Evolutionary conservation across 2,329 filamentous ascomycete genomes (phyloP).

Genomic region (Tetracladium maxilliforme): DNA sequence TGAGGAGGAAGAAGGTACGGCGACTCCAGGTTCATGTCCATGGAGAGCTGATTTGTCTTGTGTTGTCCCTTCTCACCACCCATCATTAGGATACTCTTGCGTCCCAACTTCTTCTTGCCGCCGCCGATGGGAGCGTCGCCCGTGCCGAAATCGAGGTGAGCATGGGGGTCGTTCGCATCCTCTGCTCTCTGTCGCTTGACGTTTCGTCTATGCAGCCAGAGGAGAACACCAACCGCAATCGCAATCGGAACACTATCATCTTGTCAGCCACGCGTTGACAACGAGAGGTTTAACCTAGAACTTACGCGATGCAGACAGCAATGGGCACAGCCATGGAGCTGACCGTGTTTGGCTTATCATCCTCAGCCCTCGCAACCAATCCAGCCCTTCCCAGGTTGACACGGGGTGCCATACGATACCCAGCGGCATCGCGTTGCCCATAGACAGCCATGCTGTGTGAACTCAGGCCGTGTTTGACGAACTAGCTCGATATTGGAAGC

Average conservation of each 20-base stretch:
- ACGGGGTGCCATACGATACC: no score
- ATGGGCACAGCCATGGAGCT: no score
- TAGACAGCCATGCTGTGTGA: no score
- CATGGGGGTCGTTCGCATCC: constrained; percentile 76
- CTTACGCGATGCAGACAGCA: constrained; percentile 56
- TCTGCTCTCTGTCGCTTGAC: constrained; percentile 57
- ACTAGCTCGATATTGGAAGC: no score
- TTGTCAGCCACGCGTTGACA: constrained; percentile 4
- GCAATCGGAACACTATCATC: constrained; percentile 57
- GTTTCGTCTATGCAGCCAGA: constrained; percentile 70
- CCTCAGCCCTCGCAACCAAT: no score
- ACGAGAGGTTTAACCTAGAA: constrained; percentile 9
- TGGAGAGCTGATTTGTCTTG: constrained; percentile 38
- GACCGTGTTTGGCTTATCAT: no score
- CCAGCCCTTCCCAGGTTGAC: no score
- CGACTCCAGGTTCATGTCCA: constrained; percentile 63
- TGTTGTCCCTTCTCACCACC: constrained; percentile 18
- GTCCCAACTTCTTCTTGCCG: constrained; percentile 20
- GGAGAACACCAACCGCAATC: constrained; percentile 47
- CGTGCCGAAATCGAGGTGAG: constrained; percentile 84
- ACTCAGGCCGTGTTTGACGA: no score
- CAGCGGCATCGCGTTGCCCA: no score
- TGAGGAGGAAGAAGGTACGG: constrained; percentile 89
- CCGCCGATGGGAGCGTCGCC: constrained; percentile 27
- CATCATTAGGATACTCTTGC: constrained; percentile 5